Evolutionary conservation across 2,329 filamentous ascomycete genomes (phyloP), one percentile per base, ranked within the genome.

Genomic region (Triangularia setosa): DNA sequence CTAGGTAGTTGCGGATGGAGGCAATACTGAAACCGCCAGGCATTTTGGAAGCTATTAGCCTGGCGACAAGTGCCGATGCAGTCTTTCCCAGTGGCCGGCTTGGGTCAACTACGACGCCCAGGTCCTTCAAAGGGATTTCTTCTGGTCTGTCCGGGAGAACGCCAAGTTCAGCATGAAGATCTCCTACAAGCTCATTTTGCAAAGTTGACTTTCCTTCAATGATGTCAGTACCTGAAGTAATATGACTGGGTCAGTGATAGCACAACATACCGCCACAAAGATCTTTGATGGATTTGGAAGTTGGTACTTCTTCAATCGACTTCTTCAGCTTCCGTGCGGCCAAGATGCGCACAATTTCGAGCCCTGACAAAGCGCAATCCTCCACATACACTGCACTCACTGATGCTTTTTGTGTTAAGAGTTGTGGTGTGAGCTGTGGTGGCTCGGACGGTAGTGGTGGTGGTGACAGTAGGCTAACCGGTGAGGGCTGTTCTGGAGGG

Each of bases 21-120:
- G 94, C 98, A 77, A 97, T 98, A 78, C 98, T 99, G 87, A 99
- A 99, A 67, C 95, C 95, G 81, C 94, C 95, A 57, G 95, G 95
- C 95, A 99, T 99, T 81, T 99, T 99, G 30, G 95, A 97, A 1
- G 95, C 98, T 52, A 99, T 95, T 76, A 99, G 83, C 71, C 95
- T 90, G 59, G 95, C 95, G 76, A 99, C 90, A 63, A 99, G 86
- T 1, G 93, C 96, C 61, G 91, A 90, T 0, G 95, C 96, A 72
- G 97, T 93, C 81, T 99, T 99, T 78, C 95, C 95, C 66, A 99
- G 87, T 97, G 94, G 72, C 95, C 95, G 79, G 97, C 95, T 81
- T 98, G 99, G n/a, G 94, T 98, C 56, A 92, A 89, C 80, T 98
- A 95, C 90, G 99, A 97, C 7, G 95, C 84, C 91, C 65, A 99